Base-by-base conservation (phyloP, 148 eudicot species). In the Rhododendron simsii region DNA sequence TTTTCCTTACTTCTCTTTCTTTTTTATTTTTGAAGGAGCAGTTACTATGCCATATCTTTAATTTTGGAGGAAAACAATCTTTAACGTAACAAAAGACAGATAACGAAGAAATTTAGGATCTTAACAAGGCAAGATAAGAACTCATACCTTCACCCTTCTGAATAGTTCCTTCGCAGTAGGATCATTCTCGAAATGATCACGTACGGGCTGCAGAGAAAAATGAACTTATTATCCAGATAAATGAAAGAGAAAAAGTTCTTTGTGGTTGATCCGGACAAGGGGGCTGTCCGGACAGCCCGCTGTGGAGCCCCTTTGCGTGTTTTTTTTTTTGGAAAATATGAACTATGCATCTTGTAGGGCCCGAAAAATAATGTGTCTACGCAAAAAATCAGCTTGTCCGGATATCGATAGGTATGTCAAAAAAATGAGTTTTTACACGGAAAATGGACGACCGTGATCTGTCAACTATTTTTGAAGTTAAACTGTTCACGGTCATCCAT, bases 131-230 rank as follows among this genome's bases (percentile, higher is more conserved):
- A 30, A 71, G 76, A 71, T 30, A 30, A 23, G 61, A 76, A 74
- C 53, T 63, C 91, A 81, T 87, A 96, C 99, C 98, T 94, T 95
- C 65, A 96, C 98, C 81, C 90, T 89, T 85, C 90, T 93, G 65
- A 96, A 75, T 23, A 96, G 93, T 7, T 91, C 93, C 88, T 92
- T 94, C 18, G 99, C 98, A 18, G 85, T 87, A 5, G 87, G 87
- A 73, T 93, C 91, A 35, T 87, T 93, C 47, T 87, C 90, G 76
- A 96, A 96, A 89, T 96, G 98, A 88, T 93, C 96, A 11, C 99
- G 93, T 44, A 96, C 98, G 73, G 99, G 99, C 99, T 94, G 91
- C 87, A 89, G 5, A 21, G 21, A 28, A 81, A 4, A 73, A 74
- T 78, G 37, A 50, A 39, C 74, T 16, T 76, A 55, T 79, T 50